Base-by-base conservation (phyloP, 345 rosid species). In the Raphanus raphanistrum region DNA sequence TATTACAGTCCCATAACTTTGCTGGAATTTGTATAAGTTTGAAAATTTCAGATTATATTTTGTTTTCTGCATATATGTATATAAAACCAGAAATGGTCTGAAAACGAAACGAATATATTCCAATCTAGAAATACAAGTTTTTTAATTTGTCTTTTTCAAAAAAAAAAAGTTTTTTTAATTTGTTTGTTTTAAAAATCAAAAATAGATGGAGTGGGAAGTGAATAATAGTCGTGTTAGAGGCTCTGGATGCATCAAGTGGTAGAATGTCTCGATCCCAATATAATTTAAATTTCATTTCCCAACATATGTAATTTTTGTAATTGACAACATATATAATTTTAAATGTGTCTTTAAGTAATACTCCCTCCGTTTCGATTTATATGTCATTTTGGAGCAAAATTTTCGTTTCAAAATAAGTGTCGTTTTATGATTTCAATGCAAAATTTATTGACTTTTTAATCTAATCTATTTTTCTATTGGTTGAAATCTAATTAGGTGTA, bases 241-340 rank as follows among this genome's bases (percentile, higher is more conserved):
- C 43, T 31, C 48, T 41, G 5, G 41, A 55, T 48, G 66, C 59
- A 64, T 64, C 80, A 71, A 54, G 76, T 77, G 36, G 81, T 32
- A 43, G 16, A 57, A 72, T 16, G 77, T 66, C 72, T 43, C 73
- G 0, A 72, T 78, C 63, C 43, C 4, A 27, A 8, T 4, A 41
- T 9, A 70, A 28, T 11, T 2, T 17, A 11, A 43, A 45, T 45
- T 38, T 21, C 0, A 27, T 29, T 21, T 28, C 29, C 3, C 68
- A 72, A 66, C 25, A 31, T 29, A 31, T 4, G 9, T 10, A 15
- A 27, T 25, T 52, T 8, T 0, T 28, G 2, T 28, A 28, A 28
- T 28, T n/a, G 55, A 26, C 68, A 67, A 66, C 16, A 45, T 31
- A 32, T 4, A 15, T 7, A 28, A 28, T 27, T 55, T 9, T 0